phyloP scores from a whole-genome alignment of 805 yeast genomes.

The Kodamaea fukazawae region DNA sequence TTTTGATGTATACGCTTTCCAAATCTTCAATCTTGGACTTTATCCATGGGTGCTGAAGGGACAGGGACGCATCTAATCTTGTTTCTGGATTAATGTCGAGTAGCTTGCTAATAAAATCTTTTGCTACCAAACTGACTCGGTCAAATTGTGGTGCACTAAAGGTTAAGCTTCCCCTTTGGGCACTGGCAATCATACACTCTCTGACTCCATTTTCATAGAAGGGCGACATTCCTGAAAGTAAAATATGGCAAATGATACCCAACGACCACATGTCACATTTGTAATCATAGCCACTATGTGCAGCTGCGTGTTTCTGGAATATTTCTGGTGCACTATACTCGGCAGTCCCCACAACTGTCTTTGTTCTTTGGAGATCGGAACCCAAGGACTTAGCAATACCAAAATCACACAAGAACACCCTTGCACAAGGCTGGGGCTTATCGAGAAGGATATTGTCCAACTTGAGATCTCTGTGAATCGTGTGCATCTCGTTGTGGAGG shows the following conservation, averaged over 20 bases:
- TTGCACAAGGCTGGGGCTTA: constrained; percentile 50
- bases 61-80: constrained; percentile 36
- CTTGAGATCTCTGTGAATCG: constrained; percentile 50
- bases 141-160: constrained; percentile 43
- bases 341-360: constrained; percentile 59
- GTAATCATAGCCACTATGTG: constrained; percentile 54
- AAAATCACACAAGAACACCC: constrained; percentile 64
- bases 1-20: not conserved
- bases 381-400: constrained; percentile 43
- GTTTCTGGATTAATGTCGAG: constrained; percentile 35
- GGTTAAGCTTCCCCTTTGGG: constrained; percentile 39
- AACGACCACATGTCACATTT: constrained; percentile 72
- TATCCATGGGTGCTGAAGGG: constrained; percentile 51
- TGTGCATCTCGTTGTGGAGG: constrained; percentile 40
- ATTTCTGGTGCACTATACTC: constrained; percentile 76
- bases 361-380: constrained; percentile 34
- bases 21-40: constrained; percentile 23
- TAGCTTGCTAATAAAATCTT: constrained; percentile 42
- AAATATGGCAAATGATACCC: constrained; percentile 57
- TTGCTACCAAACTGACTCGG: constrained; percentile 39
- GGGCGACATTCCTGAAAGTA: constrained; percentile 64
- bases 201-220: constrained; percentile 47
- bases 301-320: constrained; percentile 15
- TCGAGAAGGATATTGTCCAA: constrained; percentile 61
- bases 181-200: constrained; percentile 37